These are phyloP conservation scores for Corniculantispora saksenae DNA, from an alignment of 2,329 filamentous ascomycete species.

Conservation along the genomic window DNA sequence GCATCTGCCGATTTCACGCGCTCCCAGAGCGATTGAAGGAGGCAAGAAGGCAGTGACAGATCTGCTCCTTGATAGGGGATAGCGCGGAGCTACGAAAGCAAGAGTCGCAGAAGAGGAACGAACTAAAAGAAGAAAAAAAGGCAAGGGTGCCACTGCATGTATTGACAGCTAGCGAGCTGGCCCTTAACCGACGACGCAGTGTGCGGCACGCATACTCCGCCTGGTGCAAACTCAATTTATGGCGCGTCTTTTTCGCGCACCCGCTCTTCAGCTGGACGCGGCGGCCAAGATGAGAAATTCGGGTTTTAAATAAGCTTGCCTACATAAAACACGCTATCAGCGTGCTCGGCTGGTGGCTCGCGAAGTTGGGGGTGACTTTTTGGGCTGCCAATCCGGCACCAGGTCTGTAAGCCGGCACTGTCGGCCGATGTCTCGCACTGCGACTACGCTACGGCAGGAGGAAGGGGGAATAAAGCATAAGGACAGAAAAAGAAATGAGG, in stretches of 20 bases:
- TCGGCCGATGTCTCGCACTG: background rate
- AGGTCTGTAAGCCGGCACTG: background rate
- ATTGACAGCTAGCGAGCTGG: background rate
- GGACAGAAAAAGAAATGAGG: background rate
- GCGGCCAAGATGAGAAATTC: background rate
- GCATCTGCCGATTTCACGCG: background rate
- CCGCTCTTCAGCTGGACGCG: background rate
- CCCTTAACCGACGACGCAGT: background rate
- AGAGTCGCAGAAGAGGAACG: background rate
- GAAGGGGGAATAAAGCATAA: background rate
- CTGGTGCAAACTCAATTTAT: background rate
- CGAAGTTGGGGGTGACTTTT: too few relatives aligned
- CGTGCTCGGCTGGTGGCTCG: too few relatives aligned
- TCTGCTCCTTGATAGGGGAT: background rate
- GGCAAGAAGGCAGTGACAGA: background rate
- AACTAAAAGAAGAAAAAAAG: background rate
- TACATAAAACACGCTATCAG: too few relatives aligned
- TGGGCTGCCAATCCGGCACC: background rate
- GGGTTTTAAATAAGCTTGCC: too few relatives aligned
- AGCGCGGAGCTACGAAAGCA: background rate
- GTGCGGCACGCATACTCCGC: background rate
- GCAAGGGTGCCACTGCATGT: background rate
- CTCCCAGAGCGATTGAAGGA: background rate
- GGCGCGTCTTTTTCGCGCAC: background rate
- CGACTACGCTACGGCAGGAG: background rate